These are phyloP conservation scores for Exutisphaerella laricina DNA, from an alignment of 2,329 filamentous ascomycete genomes.

Conservation along the genomic window DNA sequence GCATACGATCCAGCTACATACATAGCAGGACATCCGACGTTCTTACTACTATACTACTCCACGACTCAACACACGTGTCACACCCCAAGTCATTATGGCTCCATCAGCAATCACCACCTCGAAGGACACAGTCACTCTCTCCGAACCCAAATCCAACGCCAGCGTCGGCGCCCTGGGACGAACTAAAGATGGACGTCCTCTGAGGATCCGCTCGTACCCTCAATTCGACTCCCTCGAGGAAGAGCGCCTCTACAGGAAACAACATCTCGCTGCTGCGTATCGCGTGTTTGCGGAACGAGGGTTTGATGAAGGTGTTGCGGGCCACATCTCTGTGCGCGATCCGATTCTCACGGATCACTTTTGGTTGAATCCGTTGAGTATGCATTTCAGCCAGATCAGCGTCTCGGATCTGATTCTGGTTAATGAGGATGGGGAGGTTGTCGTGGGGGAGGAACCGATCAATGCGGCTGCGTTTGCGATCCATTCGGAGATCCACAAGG, in stretches of 20 bases:
- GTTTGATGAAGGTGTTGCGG: conserved; percentile 38
- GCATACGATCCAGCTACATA: background rate
- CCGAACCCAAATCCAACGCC: conserved; percentile 39
- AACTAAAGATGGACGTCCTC: conserved; percentile 41
- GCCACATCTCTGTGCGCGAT: conserved; percentile 41
- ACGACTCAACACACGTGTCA: background rate
- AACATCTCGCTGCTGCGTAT: conserved; percentile 42
- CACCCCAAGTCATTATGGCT: conserved; percentile 29
- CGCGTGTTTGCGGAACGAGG: conserved; percentile 40
- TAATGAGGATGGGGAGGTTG: conserved; percentile 39
- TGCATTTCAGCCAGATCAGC: conserved; percentile 41
- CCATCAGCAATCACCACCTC: too few relatives aligned
- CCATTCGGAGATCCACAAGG: conserved; percentile 39
- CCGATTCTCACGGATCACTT: conserved; percentile 34
- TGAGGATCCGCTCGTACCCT: conserved; percentile 45
- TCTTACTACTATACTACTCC: background rate
- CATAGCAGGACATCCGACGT: background rate
- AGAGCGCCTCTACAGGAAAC: conserved; percentile 38
- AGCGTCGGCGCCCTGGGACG: conserved; percentile 43
- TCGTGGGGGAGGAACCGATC: conserved; percentile 42
- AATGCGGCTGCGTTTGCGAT: conserved; percentile 43
- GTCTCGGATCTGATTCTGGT: conserved; percentile 43
- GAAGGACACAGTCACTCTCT: conserved; percentile 31
- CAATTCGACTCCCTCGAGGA: conserved; percentile 35
- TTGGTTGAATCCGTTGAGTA: conserved; percentile 41